phyloP scores from a whole-genome alignment of 768 basidiomycete species.

The Kondoa malvinella region DNA sequence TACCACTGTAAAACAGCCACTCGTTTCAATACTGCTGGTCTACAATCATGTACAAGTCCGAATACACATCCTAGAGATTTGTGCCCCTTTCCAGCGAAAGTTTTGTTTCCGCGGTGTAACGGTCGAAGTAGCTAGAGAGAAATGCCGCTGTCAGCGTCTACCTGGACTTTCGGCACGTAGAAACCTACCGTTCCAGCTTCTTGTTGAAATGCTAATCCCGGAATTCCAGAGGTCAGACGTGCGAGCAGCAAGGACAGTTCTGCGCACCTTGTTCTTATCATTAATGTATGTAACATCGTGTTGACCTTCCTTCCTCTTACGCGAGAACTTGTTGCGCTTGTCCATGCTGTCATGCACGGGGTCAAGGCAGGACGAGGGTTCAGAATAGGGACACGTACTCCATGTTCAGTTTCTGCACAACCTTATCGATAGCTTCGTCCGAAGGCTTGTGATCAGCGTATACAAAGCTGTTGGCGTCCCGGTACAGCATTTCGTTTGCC shows the following conservation, averaged over 20 bases:
- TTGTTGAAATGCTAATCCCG: conserved; percentile 43
- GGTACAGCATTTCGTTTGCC: conserved; percentile 56
- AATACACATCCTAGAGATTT: conserved; percentile 3
- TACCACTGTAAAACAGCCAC: no score
- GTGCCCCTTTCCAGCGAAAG: conserved; percentile 5
- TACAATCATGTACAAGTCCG: no score
- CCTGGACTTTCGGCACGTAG: conserved; percentile 66
- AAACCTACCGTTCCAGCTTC: conserved; percentile 85
- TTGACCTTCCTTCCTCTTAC: conserved; percentile 82
- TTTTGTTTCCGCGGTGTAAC: not conserved
- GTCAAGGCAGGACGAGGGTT: not conserved
- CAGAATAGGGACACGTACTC: conserved; percentile 48
- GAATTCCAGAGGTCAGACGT: not conserved
- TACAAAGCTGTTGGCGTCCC: conserved; percentile 77
- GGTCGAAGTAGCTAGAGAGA: not conserved
- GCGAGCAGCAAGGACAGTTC: not conserved
- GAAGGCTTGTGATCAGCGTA: conserved; percentile 91
- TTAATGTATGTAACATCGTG: conserved; percentile 85
- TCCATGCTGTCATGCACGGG: conserved; percentile 45
- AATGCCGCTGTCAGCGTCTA: not conserved
- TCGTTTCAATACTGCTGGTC: no score
- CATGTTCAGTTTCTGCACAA: conserved; percentile 75
- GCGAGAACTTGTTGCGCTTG: conserved; percentile 73
- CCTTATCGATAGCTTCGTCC: conserved; percentile 86
- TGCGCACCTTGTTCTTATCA: conserved; percentile 28